Conservation (phyloP, 2,329 filamentous ascomycete species). For the Pyrenochaeta sp. region DNA sequence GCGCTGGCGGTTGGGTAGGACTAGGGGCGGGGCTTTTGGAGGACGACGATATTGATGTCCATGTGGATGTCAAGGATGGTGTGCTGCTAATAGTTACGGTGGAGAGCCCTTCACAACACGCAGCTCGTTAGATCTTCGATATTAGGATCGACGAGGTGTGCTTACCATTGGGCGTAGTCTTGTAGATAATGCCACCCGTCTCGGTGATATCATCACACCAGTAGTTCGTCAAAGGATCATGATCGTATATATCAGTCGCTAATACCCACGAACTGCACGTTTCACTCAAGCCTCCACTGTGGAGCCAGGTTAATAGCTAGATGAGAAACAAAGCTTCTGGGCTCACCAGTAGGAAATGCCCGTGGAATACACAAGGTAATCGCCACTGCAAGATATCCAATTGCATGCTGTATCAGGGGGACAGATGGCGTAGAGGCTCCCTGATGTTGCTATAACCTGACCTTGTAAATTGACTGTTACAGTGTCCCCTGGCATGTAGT, state of each 20-base stretch:
- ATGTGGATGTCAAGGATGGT: slow-evolving; percentile 1
- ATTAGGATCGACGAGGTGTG: background rate
- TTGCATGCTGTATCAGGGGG: slow-evolving; percentile 8
- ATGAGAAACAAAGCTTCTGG: too few species aligned
- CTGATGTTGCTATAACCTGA: slow-evolving; percentile 14
- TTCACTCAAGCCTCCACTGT: slow-evolving; percentile 3
- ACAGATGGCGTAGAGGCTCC: slow-evolving; percentile 15
- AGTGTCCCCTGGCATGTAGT: slow-evolving; percentile 14
- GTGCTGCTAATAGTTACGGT: background rate
- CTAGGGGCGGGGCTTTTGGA: background rate
- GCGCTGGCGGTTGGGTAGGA: background rate
- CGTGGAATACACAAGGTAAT: slow-evolving; percentile 9
- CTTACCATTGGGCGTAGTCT: slow-evolving; percentile 15
- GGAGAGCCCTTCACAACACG: background rate
- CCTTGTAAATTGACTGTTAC: slow-evolving; percentile 15
- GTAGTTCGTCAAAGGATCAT: slow-evolving; percentile 18
- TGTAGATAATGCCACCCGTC: slow-evolving; percentile 13
- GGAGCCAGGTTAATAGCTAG: too few species aligned
- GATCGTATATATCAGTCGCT: slow-evolving; percentile 16
- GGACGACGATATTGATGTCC: slow-evolving; percentile 3
- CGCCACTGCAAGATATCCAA: slow-evolving; percentile 16
- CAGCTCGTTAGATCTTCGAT: background rate
- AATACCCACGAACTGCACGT: slow-evolving; percentile 19
- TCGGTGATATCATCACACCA: slow-evolving; percentile 21
- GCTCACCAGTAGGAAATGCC: too few species aligned